Base-by-base conservation (phyloP, 352 stramenopile species). In the Ochromonadaceae sp. region DNA sequence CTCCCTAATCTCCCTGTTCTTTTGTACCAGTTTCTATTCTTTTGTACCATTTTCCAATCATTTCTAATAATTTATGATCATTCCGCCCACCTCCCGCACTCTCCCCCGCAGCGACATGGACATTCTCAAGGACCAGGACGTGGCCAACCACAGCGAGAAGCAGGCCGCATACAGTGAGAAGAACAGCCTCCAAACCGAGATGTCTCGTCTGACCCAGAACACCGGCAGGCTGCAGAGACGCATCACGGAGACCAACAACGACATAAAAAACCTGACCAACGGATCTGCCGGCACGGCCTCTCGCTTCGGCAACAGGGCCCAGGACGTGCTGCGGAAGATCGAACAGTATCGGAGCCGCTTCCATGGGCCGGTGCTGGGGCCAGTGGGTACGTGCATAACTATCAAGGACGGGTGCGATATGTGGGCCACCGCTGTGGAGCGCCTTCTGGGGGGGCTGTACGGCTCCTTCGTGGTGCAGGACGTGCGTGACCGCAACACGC, bases 371-470 rank as follows among this genome's bases (percentile, higher is more conserved):
- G 55, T 63, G 32, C 3, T 53, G 34, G 55, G 55, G 22, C 55
- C 55, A 50, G 2, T 63, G 7, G 55, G 55, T 32, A 36, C 22
- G 9, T 20, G 28, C 25, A 17, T 63, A 4, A 34, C 55, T 34
- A 12, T 50, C 1, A 63, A 63, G 31, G 55, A 63, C 48, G 38
- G 25, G 12, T 50, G 31, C 22, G 38, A 63, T 20, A 3, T 46
- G 9, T 43, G 4, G 25, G 32, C 14, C 14, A 3, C 20, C 7
- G 55, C 38, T 12, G 22, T 63, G 4, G 55, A 63, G 26, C n/a
- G n/a, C n/a, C n/a, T n/a, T n/a, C n/a, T n/a, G n/a, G n/a, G n/a
- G n/a, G n/a, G n/a, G n/a, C n/a, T n/a, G n/a, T n/a, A n/a, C n/a
- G n/a, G n/a, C n/a, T n/a, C n/a, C n/a, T n/a, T n/a, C n/a, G n/a